Evolutionary conservation across 805 yeast genomes (phyloP), one percentile per base, ranked within the genome.

Genomic region (Yarrowia sp.): DNA sequence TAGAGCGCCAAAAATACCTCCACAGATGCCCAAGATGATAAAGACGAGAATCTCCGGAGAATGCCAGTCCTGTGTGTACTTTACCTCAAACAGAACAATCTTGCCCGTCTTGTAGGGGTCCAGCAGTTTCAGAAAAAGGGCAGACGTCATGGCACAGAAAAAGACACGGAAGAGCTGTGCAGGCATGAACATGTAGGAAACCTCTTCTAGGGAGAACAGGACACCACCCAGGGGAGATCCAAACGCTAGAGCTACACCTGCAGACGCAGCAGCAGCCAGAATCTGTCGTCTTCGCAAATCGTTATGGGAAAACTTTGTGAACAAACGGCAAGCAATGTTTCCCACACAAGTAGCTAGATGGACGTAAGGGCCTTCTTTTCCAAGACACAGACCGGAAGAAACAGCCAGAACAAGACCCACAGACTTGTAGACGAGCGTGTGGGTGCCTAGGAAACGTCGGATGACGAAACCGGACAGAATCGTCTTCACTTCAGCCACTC

Each of bases 331-430:
- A n/a, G 81, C 73, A 19, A 86, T 81, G 72, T 86, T 86, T 4
- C 89, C 89, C 26, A 84, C 86, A 71, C 86, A 83, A 2, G 88
- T 79, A 0, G 88, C 86, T 58, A 86, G 78, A 74, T 86, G 89
- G 26, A 86, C 89, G 72, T 81, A 86, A 0, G 89, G 89, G 3
- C 89, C 89, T 70, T 86, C 89, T 74, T 86, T 86, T 1, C 89
- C 89, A 10, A 86, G 75, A 12, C 84, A 76, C 78, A 86, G 78
- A 1, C 89, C 89, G 0, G 87, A 84, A 0, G 88, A 85, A 46
- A 86, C 84, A 3, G 87, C 84, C 45, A 85, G 79, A 1, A 85
- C 78, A 35, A 86, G 75, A 0, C 86, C 84, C 1, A 79, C 70
- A 0, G 86, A 78, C 73, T 86, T 86, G 69, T 83, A 77, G 32